Percentiles rank a stretch among this genome's conserved stretches.
Evolutionary conservation across 1,139 yeast species (phyloP).

Genomic region (Blastobotrys petasosporus): DNA sequence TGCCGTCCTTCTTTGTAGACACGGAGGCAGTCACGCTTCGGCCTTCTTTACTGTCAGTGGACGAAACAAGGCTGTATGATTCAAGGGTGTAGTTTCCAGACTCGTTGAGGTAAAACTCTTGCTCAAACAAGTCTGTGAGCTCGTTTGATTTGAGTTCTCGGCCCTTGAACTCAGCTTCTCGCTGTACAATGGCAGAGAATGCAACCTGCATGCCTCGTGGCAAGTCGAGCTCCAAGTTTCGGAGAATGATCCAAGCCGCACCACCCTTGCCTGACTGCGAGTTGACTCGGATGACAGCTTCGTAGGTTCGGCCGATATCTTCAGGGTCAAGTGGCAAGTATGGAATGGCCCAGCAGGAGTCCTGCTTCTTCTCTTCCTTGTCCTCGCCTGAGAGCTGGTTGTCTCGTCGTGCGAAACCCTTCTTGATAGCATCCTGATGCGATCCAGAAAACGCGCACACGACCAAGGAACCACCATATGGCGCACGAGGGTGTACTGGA

Average conservation of each 20-base stretch:
- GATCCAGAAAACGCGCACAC: constrained; percentile 96
- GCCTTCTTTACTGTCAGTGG: constrained; percentile 35
- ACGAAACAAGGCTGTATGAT: constrained; percentile 29
- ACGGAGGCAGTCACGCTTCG: constrained; percentile 49
- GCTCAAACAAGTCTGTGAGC: constrained; percentile 67
- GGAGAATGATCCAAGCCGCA: constrained; percentile 93
- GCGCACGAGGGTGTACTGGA: constrained; percentile 89
- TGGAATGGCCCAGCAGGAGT: constrained; percentile 72
- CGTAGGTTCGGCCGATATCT: constrained; percentile 94
- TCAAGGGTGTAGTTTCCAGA: constrained; percentile 33
- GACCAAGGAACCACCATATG: constrained; percentile 94
- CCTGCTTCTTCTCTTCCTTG: constrained; percentile 33
- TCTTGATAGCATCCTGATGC: constrained; percentile 97
- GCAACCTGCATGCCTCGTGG: constrained; percentile 91
- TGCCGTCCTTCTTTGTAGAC: constrained; percentile 39
- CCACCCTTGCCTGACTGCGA: constrained; percentile 99
- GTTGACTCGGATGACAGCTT: constrained; percentile 95
- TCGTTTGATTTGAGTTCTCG: constrained; percentile 78
- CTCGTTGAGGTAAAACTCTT: constrained; percentile 52
- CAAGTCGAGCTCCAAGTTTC: constrained; percentile 81
- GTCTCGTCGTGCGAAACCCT: constrained; percentile 71
- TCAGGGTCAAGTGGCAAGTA: constrained; percentile 94
- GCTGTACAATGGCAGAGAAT: constrained; percentile 79
- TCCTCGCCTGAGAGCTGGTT: constrained; percentile 26
- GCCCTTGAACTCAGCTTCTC: constrained; percentile 72